phyloP scores from a whole-genome alignment of 352 stramenopile species.

The Globisporangium canariense region DNA sequence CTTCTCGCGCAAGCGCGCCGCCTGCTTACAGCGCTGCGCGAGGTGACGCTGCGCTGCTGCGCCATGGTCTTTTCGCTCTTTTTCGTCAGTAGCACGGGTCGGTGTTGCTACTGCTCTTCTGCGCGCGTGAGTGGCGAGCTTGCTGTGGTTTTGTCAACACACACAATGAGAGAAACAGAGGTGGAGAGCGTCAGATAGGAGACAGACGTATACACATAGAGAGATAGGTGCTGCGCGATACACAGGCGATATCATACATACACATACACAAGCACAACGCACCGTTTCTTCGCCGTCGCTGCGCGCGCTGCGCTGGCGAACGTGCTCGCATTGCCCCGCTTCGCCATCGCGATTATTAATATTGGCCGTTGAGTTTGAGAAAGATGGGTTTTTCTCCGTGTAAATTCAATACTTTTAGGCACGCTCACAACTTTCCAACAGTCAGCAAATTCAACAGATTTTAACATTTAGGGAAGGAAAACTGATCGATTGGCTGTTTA shows the following conservation, averaged over 20 bases:
- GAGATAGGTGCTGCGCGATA: no score
- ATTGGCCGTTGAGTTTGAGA: not conserved
- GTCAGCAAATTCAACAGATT: no score
- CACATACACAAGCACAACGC: not conserved
- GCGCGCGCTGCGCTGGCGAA: not conserved
- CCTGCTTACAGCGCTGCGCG: not conserved
- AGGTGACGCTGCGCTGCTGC: constrained; percentile 1
- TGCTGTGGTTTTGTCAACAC: constrained; percentile 1
- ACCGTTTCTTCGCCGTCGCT: constrained; percentile 4
- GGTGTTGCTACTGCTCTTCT: not conserved
- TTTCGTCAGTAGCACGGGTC: no score
- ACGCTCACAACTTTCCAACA: no score
- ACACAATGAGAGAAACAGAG: not conserved
- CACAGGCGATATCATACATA: not conserved
- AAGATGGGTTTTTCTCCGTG: not conserved
- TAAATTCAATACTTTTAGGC: no score
- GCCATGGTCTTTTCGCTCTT: not conserved
- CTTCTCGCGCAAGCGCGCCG: not conserved
- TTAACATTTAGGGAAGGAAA: no score
- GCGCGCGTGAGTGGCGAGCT: not conserved
- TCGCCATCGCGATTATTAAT: constrained; percentile 12
- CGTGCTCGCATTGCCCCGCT: not conserved
- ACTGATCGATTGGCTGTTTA: no score
- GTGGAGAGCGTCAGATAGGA: not conserved
- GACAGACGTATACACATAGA: not conserved